A percentile compares a stretch with the other conserved stretches of the same genome.
These are phyloP conservation scores for Epichloe amarillans DNA, from an alignment of 2,329 filamentous ascomycete genomes.

Conservation along the genomic window DNA sequence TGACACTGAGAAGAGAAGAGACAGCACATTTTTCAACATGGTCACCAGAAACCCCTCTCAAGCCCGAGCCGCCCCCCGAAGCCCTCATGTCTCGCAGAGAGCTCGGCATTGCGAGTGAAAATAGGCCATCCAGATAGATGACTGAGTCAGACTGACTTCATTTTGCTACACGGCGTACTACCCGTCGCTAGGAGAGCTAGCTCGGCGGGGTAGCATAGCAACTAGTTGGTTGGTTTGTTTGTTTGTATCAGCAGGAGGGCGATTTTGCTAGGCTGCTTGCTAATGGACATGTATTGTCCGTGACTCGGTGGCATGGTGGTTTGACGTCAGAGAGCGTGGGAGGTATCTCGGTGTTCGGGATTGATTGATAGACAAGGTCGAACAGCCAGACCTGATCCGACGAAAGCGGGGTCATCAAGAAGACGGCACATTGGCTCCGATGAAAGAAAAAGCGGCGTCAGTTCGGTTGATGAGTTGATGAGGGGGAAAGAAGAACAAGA, in stretches of 20 bases:
- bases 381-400: background rate
- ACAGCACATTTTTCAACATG: background rate
- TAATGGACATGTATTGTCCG: no score
- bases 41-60: background rate
- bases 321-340: background rate
- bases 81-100: slow-evolving; percentile 4
- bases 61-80: background rate
- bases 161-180: background rate
- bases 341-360: slow-evolving; percentile 10
- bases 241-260: background rate
- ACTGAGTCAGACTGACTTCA: background rate
- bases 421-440: background rate
- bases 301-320: background rate
- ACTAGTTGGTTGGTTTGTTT: background rate
- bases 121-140: background rate
- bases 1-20: background rate
- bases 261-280: background rate
- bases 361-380: slow-evolving; percentile 4
- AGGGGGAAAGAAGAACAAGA: background rate
- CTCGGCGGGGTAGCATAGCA: background rate
- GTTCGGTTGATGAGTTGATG: no score
- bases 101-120: slow-evolving; percentile 3
- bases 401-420: background rate
- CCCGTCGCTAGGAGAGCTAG: background rate
- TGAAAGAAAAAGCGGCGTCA: no score